Evolutionary conservation across 1,284 basidiomycete genomes (phyloP).

Genomic region (Sphagnurus paluster): DNA sequence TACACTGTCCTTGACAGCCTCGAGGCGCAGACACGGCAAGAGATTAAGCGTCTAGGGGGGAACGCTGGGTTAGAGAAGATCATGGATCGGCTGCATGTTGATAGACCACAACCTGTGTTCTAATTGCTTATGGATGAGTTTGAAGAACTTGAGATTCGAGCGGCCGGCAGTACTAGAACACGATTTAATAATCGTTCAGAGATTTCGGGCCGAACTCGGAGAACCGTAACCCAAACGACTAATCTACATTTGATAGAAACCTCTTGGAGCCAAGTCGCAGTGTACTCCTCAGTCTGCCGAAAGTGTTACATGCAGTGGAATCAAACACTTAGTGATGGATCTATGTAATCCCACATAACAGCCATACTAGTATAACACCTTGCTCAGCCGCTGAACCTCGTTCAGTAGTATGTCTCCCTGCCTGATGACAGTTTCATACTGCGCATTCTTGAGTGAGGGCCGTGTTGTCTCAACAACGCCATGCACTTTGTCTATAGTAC

Average conservation of each 20-base stretch:
- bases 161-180: too few relatives aligned
- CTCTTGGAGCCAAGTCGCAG: too few relatives aligned
- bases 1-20: slow-evolving; percentile 57
- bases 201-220: too few relatives aligned
- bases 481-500: slow-evolving; percentile 92
- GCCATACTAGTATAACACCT: slow-evolving; percentile 54
- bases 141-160: too few relatives aligned
- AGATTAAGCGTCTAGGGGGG: slow-evolving; percentile 61
- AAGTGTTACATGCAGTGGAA: too few relatives aligned
- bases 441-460: slow-evolving; percentile 81
- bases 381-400: slow-evolving; percentile 72
- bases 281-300: too few relatives aligned
- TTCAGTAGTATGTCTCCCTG: slow-evolving; percentile 80
- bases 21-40: slow-evolving; percentile 52
- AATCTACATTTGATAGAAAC: too few relatives aligned
- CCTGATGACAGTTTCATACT: slow-evolving; percentile 80
- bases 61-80: slow-evolving; percentile 40
- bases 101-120: slow-evolving; percentile 1
- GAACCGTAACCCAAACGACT: too few relatives aligned
- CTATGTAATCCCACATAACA: too few relatives aligned
- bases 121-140: too few relatives aligned
- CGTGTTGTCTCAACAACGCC: slow-evolving; percentile 95
- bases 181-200: too few relatives aligned
- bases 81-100: slow-evolving; percentile 17
- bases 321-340: too few relatives aligned